These are phyloP conservation scores for Lipomyces anomalus DNA, from an alignment of 805 yeast genomes.

Conservation along the genomic window DNA sequence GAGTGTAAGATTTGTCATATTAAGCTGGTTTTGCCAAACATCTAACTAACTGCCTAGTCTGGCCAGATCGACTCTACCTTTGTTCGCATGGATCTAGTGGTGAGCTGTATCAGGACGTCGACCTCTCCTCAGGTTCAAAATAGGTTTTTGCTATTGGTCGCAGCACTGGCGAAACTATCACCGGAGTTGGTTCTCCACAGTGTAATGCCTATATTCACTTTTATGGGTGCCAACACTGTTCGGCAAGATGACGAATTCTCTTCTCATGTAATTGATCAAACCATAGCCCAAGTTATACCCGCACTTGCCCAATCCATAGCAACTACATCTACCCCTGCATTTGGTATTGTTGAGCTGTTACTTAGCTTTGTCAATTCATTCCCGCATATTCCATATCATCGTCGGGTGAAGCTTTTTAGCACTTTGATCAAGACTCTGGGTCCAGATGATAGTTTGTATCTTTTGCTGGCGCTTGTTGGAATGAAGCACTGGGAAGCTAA, in stretches of 20 bases:
- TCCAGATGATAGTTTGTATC: constrained; percentile 56
- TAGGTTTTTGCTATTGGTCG: constrained; percentile 72
- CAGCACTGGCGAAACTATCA: constrained; percentile 78
- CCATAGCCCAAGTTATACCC: constrained; percentile 84
- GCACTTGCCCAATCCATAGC: constrained; percentile 65
- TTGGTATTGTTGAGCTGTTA: constrained; percentile 43
- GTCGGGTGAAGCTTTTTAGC: constrained; percentile 79
- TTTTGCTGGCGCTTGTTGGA: constrained; percentile 71
- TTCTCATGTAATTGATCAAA: constrained; percentile 84
- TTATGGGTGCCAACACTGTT: constrained; percentile 96
- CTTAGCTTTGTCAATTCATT: constrained; percentile 92
- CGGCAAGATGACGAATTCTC: constrained; percentile 97
- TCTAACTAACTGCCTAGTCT: constrained; percentile 3
- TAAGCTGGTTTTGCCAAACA: constrained; percentile 6
- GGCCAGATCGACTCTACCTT: constrained; percentile 51
- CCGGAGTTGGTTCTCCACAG: constrained; percentile 92
- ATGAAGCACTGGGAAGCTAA: constrained; percentile 61
- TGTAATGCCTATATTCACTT: constrained; percentile 98
- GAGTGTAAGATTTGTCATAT: constrained; percentile 29
- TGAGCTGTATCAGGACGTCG: constrained; percentile 82
- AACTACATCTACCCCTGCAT: constrained; percentile 8
- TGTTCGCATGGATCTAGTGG: constrained; percentile 83
- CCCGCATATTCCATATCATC: constrained; percentile 91
- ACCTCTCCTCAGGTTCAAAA: constrained; percentile 94
- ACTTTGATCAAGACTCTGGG: constrained; percentile 78